Percentiles rank a stretch among this genome's conserved stretches.
phyloP scores from a whole-genome alignment of 768 basidiomycete species.

The Dioszegia aurantiaca region DNA sequence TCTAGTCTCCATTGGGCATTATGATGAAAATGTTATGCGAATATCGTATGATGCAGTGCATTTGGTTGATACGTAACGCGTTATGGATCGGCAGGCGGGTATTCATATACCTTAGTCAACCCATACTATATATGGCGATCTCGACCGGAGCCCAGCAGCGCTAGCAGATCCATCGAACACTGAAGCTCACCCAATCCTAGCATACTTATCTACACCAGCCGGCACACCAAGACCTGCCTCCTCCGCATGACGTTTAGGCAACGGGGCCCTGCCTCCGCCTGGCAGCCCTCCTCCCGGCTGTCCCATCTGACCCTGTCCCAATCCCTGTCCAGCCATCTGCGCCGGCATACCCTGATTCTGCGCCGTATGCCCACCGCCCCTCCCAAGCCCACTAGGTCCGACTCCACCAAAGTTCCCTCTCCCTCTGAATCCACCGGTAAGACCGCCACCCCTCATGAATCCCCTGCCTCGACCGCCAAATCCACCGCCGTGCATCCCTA shows the following conservation, averaged over 20 bases:
- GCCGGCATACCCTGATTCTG: not conserved
- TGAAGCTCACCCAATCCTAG: conserved; percentile 5
- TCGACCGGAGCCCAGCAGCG: too few relatives aligned
- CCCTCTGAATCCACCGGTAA: conserved; percentile 12
- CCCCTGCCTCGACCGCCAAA: conserved; percentile 12
- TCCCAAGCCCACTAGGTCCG: not conserved
- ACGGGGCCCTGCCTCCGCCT: conserved; percentile 7
- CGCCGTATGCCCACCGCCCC: conserved; percentile 4
- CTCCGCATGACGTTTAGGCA: conserved; percentile 14
- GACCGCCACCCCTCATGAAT: conserved; percentile 4
- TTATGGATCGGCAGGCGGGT: too few relatives aligned
- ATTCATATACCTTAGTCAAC: too few relatives aligned
- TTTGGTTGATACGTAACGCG: too few relatives aligned
- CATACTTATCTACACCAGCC: conserved; percentile 11
- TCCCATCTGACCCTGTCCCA: not conserved
- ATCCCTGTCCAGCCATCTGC: not conserved
- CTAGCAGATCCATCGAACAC: too few relatives aligned
- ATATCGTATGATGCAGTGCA: too few relatives aligned
- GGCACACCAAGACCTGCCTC: conserved; percentile 16
- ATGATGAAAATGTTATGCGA: too few relatives aligned
- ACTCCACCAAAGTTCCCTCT: conserved; percentile 1
- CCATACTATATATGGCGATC: too few relatives aligned
- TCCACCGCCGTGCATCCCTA: conserved; percentile 1
- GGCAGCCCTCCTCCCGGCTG: not conserved
- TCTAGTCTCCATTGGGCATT: too few relatives aligned